Evolutionary conservation across 1,284 basidiomycete species (phyloP).

Genomic region (Malassezia globosa): DNA sequence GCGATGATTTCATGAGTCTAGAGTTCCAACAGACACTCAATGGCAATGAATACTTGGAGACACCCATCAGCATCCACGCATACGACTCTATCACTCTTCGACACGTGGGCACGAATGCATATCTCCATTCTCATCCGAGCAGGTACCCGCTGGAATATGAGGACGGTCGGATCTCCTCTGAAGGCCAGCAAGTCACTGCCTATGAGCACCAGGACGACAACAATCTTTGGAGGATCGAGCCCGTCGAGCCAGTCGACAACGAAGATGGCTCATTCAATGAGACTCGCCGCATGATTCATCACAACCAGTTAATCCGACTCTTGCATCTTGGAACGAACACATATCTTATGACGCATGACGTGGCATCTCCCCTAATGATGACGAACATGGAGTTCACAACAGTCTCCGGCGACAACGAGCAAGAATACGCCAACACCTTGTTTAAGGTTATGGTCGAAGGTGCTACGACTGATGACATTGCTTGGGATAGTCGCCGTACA

Average conservation of each 20-base stretch:
- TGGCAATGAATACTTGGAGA: conserved; percentile 81
- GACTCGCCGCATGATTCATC: conserved; percentile 72
- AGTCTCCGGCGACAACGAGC: conserved; percentile 59
- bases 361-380: conserved; percentile 89
- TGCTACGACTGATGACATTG: conserved; percentile 13
- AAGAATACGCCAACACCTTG: conserved; percentile 48
- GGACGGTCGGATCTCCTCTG: conserved; percentile 86
- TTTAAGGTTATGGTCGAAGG: conserved; percentile 36
- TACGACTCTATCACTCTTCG: conserved; percentile 75
- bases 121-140: conserved; percentile 82
- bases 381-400: conserved; percentile 90
- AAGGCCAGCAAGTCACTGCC: conserved; percentile 97
- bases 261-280: conserved; percentile 53
- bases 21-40: conserved; percentile 90
- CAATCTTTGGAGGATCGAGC: conserved; percentile 90
- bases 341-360: conserved; percentile 83
- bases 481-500: conserved; percentile 28
- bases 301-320: conserved; percentile 78
- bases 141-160: conserved; percentile 86
- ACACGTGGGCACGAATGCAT: conserved; percentile 86
- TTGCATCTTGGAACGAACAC: conserved; percentile 75
- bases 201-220: conserved; percentile 86
- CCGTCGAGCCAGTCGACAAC: conserved; percentile 61
- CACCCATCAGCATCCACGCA: conserved; percentile 84
- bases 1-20: conserved; percentile 93